A percentile compares a stretch with the other conserved stretches of the same genome.
These are phyloP conservation scores for Dichotomopilus funicola DNA, from an alignment of 2,329 filamentous ascomycete genomes.

Conservation along the genomic window DNA sequence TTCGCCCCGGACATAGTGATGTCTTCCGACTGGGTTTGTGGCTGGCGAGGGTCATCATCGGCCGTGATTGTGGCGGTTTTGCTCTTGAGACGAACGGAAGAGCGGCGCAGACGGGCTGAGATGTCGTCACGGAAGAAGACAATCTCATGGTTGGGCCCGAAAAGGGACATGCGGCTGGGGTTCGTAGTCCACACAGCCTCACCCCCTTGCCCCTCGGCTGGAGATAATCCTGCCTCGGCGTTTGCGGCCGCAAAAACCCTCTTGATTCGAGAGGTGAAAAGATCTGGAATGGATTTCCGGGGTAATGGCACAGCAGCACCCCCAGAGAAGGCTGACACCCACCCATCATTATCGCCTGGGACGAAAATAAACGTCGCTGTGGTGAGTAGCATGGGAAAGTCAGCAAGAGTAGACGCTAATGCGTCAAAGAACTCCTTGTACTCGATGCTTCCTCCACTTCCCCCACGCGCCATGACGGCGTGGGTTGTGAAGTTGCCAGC, in stretches of 20 bases:
- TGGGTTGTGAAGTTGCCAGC: slow-evolving; percentile 75
- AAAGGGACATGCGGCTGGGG: slow-evolving; percentile 73
- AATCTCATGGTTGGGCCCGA: slow-evolving; percentile 82
- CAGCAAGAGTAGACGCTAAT: slow-evolving; percentile 71
- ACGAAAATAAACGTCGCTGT: slow-evolving; percentile 84
- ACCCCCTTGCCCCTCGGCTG: slow-evolving; percentile 46
- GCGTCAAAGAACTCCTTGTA: slow-evolving; percentile 96
- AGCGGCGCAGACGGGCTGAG: slow-evolving; percentile 68
- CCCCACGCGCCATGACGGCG: slow-evolving; percentile 59
- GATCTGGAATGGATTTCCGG: slow-evolving; percentile 66
- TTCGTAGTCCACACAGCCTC: slow-evolving; percentile 86
- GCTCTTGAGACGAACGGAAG: slow-evolving; percentile 62
- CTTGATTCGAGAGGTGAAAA: slow-evolving; percentile 84
- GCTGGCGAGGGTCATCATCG: slow-evolving; percentile 12
- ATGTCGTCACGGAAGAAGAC: slow-evolving; percentile 85
- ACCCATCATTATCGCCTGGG: slow-evolving; percentile 95
- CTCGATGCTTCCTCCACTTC: slow-evolving; percentile 76
- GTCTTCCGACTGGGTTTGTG: slow-evolving; percentile 27
- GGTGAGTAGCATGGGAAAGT: slow-evolving; percentile 75
- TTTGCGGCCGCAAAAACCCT: slow-evolving; percentile 75
- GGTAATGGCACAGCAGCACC: slow-evolving; percentile 67
- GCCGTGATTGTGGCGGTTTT: slow-evolving; percentile 15
- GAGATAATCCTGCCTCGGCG: slow-evolving; percentile 51
- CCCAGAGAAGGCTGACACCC: slow-evolving; percentile 77
- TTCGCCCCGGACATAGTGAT: slow-evolving; percentile 29